These are phyloP conservation scores for Periglandula ipomoeae DNA, from an alignment of 2,329 filamentous ascomycete species.

Conservation along the genomic window DNA sequence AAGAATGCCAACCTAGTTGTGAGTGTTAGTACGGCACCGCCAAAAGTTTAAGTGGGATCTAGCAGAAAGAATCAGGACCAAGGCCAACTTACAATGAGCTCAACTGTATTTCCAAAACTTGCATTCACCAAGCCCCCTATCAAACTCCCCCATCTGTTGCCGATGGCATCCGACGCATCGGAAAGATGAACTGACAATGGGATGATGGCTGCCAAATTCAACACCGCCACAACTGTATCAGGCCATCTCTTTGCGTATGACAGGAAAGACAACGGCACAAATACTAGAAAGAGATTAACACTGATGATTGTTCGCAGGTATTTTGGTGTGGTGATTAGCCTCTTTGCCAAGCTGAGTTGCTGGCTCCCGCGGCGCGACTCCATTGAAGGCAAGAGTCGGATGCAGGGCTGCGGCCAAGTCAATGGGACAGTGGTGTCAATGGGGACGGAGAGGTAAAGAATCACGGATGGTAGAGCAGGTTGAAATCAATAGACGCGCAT, in stretches of 20 bases:
- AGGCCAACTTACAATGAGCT: slow-evolving; percentile 7
- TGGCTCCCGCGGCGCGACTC: not conserved
- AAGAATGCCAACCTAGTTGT: slow-evolving; percentile 8
- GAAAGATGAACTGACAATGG: slow-evolving; percentile 10
- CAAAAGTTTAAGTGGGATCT: too few relatives aligned
- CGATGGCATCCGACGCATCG: slow-evolving; percentile 9
- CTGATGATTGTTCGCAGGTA: not conserved
- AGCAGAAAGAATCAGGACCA: too few relatives aligned
- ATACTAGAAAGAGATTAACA: slow-evolving; percentile 5
- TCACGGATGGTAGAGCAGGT: too few relatives aligned
- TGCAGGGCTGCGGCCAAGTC: not conserved
- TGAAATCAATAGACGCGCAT: too few relatives aligned
- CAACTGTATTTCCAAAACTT: slow-evolving; percentile 12
- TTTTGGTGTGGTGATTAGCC: not conserved
- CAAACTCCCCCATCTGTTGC: slow-evolving; percentile 9
- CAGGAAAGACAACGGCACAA: slow-evolving; percentile 9
- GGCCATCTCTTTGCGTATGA: slow-evolving; percentile 6
- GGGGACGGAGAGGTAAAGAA: too few relatives aligned
- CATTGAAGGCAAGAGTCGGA: not conserved
- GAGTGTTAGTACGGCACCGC: not conserved
- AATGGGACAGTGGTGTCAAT: too few relatives aligned
- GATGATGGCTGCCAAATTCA: slow-evolving; percentile 11
- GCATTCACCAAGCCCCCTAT: slow-evolving; percentile 11
- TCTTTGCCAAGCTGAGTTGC: not conserved
- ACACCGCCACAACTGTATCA: slow-evolving; percentile 4